Percentiles rank a stretch among this genome's conserved stretches.
Evolutionary conservation across 225 moss, liverwort and hornwort species (phyloP).

Genomic region (Asterella californica): DNA sequence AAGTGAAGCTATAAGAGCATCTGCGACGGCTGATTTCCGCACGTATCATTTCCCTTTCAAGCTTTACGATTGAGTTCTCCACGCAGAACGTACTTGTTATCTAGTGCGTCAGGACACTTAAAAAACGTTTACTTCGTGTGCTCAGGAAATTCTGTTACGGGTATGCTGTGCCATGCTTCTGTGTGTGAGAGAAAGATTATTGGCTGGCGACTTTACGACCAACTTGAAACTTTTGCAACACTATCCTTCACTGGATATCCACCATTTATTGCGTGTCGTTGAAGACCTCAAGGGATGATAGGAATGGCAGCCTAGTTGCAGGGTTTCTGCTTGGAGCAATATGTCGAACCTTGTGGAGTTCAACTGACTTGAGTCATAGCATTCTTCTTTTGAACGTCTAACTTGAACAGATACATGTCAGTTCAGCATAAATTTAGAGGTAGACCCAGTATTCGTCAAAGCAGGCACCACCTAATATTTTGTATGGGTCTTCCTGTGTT

Average conservation of each 20-base stretch:
- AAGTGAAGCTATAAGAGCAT: conserved; percentile 9
- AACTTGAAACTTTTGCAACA: conserved; percentile 96
- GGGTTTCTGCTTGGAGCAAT: background rate
- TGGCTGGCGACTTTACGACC: conserved; percentile 96
- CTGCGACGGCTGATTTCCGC: background rate
- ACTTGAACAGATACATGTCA: background rate
- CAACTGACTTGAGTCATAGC: background rate
- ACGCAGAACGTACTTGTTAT: background rate
- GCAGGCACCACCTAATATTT: conserved; percentile 2
- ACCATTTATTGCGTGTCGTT: conserved; percentile 74
- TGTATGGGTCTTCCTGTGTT: conserved; percentile 9
- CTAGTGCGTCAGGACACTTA: background rate
- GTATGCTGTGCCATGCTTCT: conserved; percentile 96
- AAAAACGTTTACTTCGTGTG: background rate
- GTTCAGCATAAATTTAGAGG: background rate
- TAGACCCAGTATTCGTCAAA: conserved; percentile 7
- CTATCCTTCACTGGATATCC: conserved; percentile 65
- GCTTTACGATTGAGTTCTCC: background rate
- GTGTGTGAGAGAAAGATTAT: conserved; percentile 72
- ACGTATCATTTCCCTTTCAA: background rate
- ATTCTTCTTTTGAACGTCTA: background rate
- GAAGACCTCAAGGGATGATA: conserved; percentile 47
- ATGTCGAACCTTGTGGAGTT: background rate
- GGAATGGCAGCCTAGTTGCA: conserved; percentile 6
- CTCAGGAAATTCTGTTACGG: conserved; percentile 86